A percentile compares a stretch with the other conserved stretches of the same genome.
Evolutionary conservation across 192 early-diverging fungal genomes (phyloP).

Genomic region (Linderina pennispora): DNA sequence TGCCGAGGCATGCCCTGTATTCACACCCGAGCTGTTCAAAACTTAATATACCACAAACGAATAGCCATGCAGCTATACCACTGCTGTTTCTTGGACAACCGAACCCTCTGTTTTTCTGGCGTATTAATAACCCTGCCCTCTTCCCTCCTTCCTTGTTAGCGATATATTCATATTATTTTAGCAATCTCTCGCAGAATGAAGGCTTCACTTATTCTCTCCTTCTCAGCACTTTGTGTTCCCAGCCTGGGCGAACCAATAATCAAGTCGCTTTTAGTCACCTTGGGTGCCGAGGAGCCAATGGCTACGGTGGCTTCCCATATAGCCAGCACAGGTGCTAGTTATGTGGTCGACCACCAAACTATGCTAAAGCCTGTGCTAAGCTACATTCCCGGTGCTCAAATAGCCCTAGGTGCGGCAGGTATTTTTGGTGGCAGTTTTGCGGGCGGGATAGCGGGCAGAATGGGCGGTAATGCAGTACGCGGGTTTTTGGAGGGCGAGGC

Average conservation of each 20-base stretch:
- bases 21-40: too few relatives aligned
- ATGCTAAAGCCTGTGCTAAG: constrained; percentile 33
- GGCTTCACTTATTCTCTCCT: neutral
- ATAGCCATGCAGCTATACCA: too few relatives aligned
- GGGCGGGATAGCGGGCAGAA: constrained; percentile 23
- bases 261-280: constrained; percentile 20
- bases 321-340: constrained; percentile 37
- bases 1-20: too few relatives aligned
- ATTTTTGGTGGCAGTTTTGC: constrained; percentile 39
- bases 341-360: constrained; percentile 27
- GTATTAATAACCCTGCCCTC: too few relatives aligned
- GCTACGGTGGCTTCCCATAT: constrained; percentile 30
- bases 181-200: too few relatives aligned
- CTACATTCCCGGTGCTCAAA: constrained; percentile 20
- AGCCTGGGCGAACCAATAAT: constrained; percentile 29
- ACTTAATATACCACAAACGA: too few relatives aligned
- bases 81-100: too few relatives aligned
- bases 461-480: constrained; percentile 18
- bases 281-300: constrained; percentile 14
- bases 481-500: constrained; percentile 21
- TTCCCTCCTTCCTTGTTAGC: too few relatives aligned
- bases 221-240: neutral
- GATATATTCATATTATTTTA: too few relatives aligned
- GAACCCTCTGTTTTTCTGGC: too few relatives aligned
- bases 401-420: constrained; percentile 21